Conservation (phyloP, 768 basidiomycete species). For the Phlegmacium glaucopus region DNA sequence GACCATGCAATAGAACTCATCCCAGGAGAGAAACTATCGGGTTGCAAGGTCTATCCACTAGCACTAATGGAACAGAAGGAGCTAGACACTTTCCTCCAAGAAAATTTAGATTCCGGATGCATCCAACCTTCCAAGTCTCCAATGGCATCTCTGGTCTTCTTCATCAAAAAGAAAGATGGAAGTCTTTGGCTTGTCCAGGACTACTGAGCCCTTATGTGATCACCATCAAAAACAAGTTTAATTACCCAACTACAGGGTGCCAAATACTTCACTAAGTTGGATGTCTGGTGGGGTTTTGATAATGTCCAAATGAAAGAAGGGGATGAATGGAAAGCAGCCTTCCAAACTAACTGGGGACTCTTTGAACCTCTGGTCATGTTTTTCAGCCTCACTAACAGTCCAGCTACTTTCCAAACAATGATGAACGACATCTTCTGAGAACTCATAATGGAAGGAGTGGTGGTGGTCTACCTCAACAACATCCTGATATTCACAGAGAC, state of each 20-base stretch:
- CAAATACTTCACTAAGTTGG: no score
- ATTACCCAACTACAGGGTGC: constrained; percentile 36
- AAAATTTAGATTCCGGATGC: constrained; percentile 12
- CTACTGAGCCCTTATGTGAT: constrained; percentile 27
- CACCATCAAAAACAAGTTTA: constrained; percentile 28
- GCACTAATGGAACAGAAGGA: constrained; percentile 16
- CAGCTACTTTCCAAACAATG: no score
- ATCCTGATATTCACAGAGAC: constrained; percentile 36
- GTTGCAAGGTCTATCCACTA: no score
- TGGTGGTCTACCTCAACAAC: constrained; percentile 41
- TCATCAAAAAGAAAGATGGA: constrained; percentile 14
- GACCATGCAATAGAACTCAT: constrained; percentile 26
- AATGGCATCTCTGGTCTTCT: constrained; percentile 3
- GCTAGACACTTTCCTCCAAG: constrained; percentile 21
- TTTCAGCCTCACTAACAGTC: no score
- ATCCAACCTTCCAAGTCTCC: constrained; percentile 10
- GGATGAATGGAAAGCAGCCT: no score
- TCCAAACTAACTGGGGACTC: no score
- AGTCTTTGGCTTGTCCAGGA: constrained; percentile 23
- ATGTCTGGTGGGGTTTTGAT: no score
- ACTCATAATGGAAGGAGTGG: constrained; percentile 16
- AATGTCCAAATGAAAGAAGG: no score
- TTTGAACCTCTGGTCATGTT: no score
- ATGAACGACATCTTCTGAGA: no score
- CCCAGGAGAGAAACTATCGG: no score